Conservation (phyloP, 106 monocot species). For the Dendrobium chrysotoxum region DNA sequence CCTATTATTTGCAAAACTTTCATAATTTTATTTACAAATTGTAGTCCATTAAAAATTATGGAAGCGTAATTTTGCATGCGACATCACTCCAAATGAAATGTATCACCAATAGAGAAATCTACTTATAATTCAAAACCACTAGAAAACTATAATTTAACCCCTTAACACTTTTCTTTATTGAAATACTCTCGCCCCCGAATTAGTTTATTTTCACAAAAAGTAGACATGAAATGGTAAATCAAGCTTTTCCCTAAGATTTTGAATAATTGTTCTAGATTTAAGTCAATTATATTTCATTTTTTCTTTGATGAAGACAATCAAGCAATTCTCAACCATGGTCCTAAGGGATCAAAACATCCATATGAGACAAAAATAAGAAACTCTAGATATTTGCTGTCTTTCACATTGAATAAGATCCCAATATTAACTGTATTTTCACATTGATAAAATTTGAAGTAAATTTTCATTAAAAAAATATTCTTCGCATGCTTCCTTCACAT, state of each 20-base stretch:
- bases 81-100: not conserved
- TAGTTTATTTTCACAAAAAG: not conserved
- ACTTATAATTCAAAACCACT: not conserved
- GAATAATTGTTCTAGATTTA: no score
- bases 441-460: not conserved
- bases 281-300: not conserved
- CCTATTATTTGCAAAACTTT: not conserved
- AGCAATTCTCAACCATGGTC: not conserved
- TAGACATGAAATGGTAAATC: no score
- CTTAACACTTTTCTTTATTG: not conserved
- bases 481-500: not conserved
- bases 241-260: no score
- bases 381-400: not conserved
- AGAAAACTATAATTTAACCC: not conserved
- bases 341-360: not conserved
- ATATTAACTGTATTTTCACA: not conserved
- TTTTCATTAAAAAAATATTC: not conserved
- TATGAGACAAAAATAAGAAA: not conserved
- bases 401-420: not conserved
- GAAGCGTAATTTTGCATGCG: not conserved
- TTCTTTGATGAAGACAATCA: not conserved
- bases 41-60: not conserved
- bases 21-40: not conserved
- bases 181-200: no score
- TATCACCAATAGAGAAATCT: not conserved